phyloP scores from a whole-genome alignment of 306 rosid species.

The Acacia crassicarpa region DNA sequence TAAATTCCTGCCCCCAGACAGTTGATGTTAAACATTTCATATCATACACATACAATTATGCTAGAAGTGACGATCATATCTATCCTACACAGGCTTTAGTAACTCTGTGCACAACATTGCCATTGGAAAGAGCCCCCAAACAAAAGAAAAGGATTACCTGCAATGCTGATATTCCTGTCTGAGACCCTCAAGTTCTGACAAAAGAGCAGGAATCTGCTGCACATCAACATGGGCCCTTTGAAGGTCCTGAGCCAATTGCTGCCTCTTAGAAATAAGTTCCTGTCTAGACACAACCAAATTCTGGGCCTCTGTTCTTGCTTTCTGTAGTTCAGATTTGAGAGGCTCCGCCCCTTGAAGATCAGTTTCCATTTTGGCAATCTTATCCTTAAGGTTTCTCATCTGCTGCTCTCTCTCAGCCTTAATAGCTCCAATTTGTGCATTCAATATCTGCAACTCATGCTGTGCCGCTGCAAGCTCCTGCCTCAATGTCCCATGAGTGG shows the following conservation, averaged over 20 bases:
- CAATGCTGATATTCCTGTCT: slow-evolving; percentile 92
- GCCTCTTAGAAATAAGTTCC: slow-evolving; percentile 69
- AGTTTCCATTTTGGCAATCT: slow-evolving; percentile 74
- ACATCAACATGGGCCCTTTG: slow-evolving; percentile 77
- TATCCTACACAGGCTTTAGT: background rate
- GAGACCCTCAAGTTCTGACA: slow-evolving; percentile 72
- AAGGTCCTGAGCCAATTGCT: slow-evolving; percentile 75
- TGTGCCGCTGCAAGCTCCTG: slow-evolving; percentile 90
- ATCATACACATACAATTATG: background rate
- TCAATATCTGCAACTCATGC: slow-evolving; percentile 83
- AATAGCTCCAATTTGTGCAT: slow-evolving; percentile 62
- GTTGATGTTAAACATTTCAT: background rate
- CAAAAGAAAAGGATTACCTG: slow-evolving; percentile 51
- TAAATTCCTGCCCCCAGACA: background rate
- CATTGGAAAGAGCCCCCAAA: background rate
- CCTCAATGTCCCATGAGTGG: slow-evolving; percentile 74
- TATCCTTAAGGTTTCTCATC: slow-evolving; percentile 54
- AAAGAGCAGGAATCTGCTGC: slow-evolving; percentile 75
- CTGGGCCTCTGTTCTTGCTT: slow-evolving; percentile 76
- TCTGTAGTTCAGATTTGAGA: slow-evolving; percentile 69
- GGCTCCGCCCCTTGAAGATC: slow-evolving; percentile 63
- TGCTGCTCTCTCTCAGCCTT: slow-evolving; percentile 87
- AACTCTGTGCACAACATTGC: background rate
- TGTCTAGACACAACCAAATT: slow-evolving; percentile 63
- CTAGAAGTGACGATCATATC: slow-evolving; percentile 9